Evolutionary conservation across 2,329 filamentous ascomycete genomes (phyloP).

Genomic region (Cucurbitaria berberidis): DNA sequence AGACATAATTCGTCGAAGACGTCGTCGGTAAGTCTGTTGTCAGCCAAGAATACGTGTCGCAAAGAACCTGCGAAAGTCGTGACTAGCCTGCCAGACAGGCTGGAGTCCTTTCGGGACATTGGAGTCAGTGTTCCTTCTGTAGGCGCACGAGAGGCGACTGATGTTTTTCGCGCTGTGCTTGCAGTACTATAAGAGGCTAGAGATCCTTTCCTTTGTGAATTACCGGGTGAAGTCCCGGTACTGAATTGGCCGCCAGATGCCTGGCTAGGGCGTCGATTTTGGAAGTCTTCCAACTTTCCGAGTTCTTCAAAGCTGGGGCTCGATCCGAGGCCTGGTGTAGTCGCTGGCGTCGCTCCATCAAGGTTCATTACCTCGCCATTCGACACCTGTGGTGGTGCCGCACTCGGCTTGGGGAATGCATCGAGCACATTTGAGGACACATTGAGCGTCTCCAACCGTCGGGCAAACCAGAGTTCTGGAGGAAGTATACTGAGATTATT

Average conservation of each 20-base stretch:
- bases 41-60: slow-evolving; percentile 83
- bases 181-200: slow-evolving; percentile 75
- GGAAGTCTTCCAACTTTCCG: slow-evolving; percentile 66
- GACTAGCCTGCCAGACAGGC: slow-evolving; percentile 76
- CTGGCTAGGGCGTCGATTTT: slow-evolving; percentile 79
- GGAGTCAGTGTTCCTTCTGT: slow-evolving; percentile 65
- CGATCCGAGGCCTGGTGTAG: slow-evolving; percentile 50
- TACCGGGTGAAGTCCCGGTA: slow-evolving; percentile 73
- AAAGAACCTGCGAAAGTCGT: slow-evolving; percentile 90
- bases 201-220: slow-evolving; percentile 75
- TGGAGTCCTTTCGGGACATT: slow-evolving; percentile 82
- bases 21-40: slow-evolving; percentile 93
- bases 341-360: slow-evolving; percentile 53
- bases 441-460: slow-evolving; percentile 88
- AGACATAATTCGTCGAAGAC: slow-evolving; percentile 90
- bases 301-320: slow-evolving; percentile 82
- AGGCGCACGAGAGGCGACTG: slow-evolving; percentile 72
- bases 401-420: slow-evolving; percentile 83
- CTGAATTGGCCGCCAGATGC: slow-evolving; percentile 78
- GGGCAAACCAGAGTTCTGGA: slow-evolving; percentile 94
- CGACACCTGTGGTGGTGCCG: slow-evolving; percentile 64
- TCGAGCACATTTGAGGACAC: slow-evolving; percentile 93
- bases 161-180: slow-evolving; percentile 70
- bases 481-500: slow-evolving; percentile 92
- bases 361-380: slow-evolving; percentile 41